Evolutionary conservation across 257 asterid species (phyloP).

Genomic region (Jacaranda mimosifolia): DNA sequence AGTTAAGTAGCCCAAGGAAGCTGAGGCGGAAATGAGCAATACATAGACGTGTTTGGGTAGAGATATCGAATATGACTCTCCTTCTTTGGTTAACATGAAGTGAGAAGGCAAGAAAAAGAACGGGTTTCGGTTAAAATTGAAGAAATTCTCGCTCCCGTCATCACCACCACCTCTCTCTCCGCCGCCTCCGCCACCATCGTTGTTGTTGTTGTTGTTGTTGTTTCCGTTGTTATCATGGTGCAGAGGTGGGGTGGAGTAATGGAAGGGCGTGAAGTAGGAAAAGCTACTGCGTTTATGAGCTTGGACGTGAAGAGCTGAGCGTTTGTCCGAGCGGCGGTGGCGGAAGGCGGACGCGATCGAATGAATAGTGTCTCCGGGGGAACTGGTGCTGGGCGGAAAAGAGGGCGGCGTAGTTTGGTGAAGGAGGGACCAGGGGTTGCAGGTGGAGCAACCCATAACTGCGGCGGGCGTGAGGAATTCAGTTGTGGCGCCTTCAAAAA

Average conservation of each 20-base stretch:
- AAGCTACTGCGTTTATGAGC: constrained; percentile 23
- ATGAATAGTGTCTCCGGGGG: background rate
- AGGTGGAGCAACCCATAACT: constrained; percentile 60
- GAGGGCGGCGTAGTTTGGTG: constrained; percentile 31
- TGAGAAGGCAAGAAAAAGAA: constrained; percentile 43
- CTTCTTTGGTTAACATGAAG: constrained; percentile 33
- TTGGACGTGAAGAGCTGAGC: constrained; percentile 31
- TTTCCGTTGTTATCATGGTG: background rate
- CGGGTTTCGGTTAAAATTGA: constrained; percentile 45
- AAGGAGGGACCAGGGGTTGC: constrained; percentile 44
- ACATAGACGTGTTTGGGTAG: constrained; percentile 37
- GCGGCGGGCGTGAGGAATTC: constrained; percentile 25
- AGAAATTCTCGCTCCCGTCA: constrained; percentile 49
- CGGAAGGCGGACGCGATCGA: constrained; percentile 32
- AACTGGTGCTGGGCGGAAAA: constrained; percentile 32
- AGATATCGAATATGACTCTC: constrained; percentile 18
- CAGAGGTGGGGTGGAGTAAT: constrained; percentile 37
- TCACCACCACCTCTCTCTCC: constrained; percentile 52
- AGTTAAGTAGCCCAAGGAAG: constrained; percentile 49
- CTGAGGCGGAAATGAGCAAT: constrained; percentile 48
- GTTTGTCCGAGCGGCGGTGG: constrained; percentile 25
- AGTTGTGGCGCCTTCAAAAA: constrained; percentile 36
- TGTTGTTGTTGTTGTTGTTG: background rate
- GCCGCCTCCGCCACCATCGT: constrained; percentile 36
- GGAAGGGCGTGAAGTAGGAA: constrained; percentile 41